Conservation (phyloP, 371 early-diverging fungal genomes). For the Cokeromyces recurvatus region DNA sequence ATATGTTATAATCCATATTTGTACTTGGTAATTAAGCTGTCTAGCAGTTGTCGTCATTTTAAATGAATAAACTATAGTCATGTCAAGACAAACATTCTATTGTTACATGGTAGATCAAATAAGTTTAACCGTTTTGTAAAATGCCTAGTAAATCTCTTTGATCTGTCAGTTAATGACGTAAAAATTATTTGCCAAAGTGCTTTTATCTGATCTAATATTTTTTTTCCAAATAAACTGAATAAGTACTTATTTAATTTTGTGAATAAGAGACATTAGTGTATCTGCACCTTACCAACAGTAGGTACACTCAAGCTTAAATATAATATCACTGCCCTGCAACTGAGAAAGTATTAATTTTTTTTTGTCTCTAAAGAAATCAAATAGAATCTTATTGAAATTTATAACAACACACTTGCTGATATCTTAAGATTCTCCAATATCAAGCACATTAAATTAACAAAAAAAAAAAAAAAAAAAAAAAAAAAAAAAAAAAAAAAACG, state of each 20-base stretch:
- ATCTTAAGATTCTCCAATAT: conserved; percentile 11
- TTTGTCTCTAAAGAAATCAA: conserved; percentile 7
- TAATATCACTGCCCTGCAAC: neutral
- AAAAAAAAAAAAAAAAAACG: no score
- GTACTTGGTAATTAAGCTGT: neutral
- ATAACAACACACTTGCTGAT: conserved; percentile 13
- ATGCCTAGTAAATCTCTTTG: neutral
- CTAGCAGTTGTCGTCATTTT: neutral
- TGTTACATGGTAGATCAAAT: conserved; percentile 2
- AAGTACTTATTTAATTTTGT: conserved; percentile 10
- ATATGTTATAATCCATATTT: neutral
- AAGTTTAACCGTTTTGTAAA: neutral
- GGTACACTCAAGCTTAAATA: conserved; percentile 2
- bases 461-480: conserved; percentile 2
- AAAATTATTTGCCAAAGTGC: conserved; percentile 5
- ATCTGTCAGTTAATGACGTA: conserved; percentile 4
- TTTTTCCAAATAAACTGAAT: conserved; percentile 5
- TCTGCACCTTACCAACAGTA: conserved; percentile 3
- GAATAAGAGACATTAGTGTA: conserved; percentile 8
- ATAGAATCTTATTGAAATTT: conserved; percentile 10
- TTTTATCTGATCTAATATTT: conserved; percentile 2
- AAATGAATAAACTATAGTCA: neutral
- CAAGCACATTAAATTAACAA: conserved; percentile 12
- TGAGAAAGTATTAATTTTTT: conserved; percentile 9
- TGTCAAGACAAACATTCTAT: neutral